These are phyloP conservation scores for Wallacemonas collosoma DNA, from an alignment of 208 protist species.

Conservation along the genomic window DNA sequence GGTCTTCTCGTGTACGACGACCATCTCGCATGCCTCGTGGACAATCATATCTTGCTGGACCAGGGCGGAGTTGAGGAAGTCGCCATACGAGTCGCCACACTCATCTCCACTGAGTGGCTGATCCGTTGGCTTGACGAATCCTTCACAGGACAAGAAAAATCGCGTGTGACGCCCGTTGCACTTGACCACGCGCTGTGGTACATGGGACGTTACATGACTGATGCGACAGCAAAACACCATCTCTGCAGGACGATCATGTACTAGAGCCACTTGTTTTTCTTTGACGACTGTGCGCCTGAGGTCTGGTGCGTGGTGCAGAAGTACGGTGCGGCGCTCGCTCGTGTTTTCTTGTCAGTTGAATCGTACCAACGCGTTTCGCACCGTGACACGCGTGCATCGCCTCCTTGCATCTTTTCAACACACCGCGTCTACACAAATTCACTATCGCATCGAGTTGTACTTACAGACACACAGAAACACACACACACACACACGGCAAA, in stretches of 20 bases:
- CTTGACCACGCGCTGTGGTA: slow-evolving; percentile 85
- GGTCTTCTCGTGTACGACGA: slow-evolving; percentile 66
- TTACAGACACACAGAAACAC: too few species aligned
- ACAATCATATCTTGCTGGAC: slow-evolving; percentile 50
- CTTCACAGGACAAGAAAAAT: too few species aligned
- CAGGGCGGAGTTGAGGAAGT: slow-evolving; percentile 53
- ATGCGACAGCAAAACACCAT: slow-evolving; percentile 57
- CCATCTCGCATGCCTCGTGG: slow-evolving; percentile 42
- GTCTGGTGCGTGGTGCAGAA: too few species aligned
- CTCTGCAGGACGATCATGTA: slow-evolving; percentile 73
- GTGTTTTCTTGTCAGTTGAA: too few species aligned
- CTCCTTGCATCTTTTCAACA: too few species aligned
- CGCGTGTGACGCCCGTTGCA: background rate
- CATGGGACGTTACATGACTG: slow-evolving; percentile 52
- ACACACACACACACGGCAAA: too few species aligned
- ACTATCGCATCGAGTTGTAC: too few species aligned
- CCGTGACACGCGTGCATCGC: too few species aligned
- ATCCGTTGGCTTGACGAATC: background rate
- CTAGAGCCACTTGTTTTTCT: slow-evolving; percentile 13
- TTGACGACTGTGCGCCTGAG: too few species aligned
- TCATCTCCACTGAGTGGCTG: slow-evolving; percentile 21
- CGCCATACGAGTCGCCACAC: slow-evolving; percentile 64
- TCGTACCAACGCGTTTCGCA: too few species aligned
- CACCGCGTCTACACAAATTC: too few species aligned
- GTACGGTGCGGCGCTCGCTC: too few species aligned